A percentile compares a stretch with the other conserved stretches of the same genome.
These are phyloP conservation scores for Calonectria ilicicola DNA, from an alignment of 2,329 filamentous ascomycete species.

Conservation along the genomic window DNA sequence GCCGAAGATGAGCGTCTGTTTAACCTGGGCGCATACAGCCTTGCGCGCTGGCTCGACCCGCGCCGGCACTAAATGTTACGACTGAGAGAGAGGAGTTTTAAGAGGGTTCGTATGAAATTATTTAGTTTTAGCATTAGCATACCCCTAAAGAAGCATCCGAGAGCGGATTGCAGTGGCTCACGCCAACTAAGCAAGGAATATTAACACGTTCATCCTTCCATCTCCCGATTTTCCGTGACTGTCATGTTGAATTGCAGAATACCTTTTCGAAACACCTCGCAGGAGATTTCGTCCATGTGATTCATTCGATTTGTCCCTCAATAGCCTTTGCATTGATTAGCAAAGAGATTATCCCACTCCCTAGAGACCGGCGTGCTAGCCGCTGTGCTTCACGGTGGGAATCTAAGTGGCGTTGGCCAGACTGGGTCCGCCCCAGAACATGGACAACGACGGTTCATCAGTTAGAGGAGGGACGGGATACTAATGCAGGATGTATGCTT, in stretches of 20 bases:
- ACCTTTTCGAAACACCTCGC: not conserved
- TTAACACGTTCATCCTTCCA: not conserved
- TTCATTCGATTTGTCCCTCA: not conserved
- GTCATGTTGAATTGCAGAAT: not conserved
- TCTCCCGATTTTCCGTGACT: not conserved
- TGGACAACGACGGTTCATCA: too few species aligned
- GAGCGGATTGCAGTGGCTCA: not conserved
- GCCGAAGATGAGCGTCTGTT: not conserved
- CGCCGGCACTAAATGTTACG: not conserved
- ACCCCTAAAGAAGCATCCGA: not conserved
- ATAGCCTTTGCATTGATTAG: not conserved
- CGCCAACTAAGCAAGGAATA: not conserved
- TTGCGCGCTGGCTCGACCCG: not conserved
- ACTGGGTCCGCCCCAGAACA: too few species aligned
- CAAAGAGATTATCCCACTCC: not conserved
- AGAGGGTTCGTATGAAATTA: not conserved
- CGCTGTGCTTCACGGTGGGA: too few species aligned
- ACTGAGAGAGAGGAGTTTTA: not conserved
- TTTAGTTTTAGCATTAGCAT: not conserved
- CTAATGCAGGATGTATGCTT: not conserved
- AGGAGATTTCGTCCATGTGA: not conserved
- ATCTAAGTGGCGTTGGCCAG: too few species aligned
- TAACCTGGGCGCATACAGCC: not conserved
- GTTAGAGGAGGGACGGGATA: not conserved
- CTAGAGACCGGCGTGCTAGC: not conserved